Base-by-base conservation (phyloP, 352 stramenopile species). In the Globisporangium recalcitrans region DNA sequence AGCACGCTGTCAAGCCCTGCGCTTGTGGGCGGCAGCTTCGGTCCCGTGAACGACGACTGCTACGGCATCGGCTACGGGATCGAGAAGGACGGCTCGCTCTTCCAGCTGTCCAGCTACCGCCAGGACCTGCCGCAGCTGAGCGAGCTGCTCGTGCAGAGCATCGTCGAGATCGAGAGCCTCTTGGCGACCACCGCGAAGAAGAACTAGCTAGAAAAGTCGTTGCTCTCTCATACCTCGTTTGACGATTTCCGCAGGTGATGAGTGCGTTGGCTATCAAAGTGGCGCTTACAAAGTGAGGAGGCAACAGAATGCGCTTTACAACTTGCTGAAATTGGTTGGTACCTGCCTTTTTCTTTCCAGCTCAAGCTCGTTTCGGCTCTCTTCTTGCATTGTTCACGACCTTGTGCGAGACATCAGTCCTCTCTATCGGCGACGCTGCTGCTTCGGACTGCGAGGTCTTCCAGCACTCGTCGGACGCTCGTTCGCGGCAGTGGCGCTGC, bases 41-140 rank as follows among this genome's bases (percentile, higher is more conserved):
- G 88, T 16, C 88, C 89, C 53, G 90, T 97, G 19, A 92, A 91
- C 62, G 73, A 90, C 16, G 84, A 96, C 46, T 95, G 87, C 71
- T 97, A 96, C 70, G 86, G 81, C 52, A 93, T 97, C 38, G 90
- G 88, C 31, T 97, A 97, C 63, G 85, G 83, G 46, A 95, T 95
- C 48, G 83, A 92, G 63, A 77, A 82, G 46, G 78, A 92, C 46
- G 83, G 85, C 3, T 92, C 85, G 11, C 78, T 88, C 52, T 95
- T 95, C 70, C 85, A 95, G 65, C 82, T 95, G 29, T 88, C 85
- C 40, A 93, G 83, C 65, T 95, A 93, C 73, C 83, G 83, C 64
- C 75, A 80, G 55, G 85, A 93, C 47, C 70, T 91, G 42, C 78
- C 81, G 40, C 64, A 92, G 26, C 74, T 95, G 29, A 81, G 82